phyloP scores from a whole-genome alignment of 2,329 filamentous ascomycete species.

The Colletotrichum chlorophyti region DNA sequence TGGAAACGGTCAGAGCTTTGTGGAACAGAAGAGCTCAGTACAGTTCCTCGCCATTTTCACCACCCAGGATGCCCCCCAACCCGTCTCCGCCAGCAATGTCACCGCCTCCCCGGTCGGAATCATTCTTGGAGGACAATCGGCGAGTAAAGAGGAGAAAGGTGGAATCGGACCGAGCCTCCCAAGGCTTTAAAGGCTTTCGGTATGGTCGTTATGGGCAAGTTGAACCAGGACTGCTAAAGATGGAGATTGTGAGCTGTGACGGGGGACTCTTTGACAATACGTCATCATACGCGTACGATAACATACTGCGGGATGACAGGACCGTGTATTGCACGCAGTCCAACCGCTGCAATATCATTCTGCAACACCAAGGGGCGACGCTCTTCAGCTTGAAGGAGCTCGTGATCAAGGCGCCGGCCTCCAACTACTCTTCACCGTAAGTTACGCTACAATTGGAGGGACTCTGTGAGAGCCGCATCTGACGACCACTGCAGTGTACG shows the following conservation, averaged over 20 bases:
- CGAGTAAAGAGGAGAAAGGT: conserved; percentile 74
- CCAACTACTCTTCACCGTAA: conserved; percentile 85
- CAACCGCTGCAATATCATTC: conserved; percentile 85
- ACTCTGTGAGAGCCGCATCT: conserved; percentile 34
- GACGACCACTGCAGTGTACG: conserved; percentile 66
- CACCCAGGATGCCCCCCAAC: conserved; percentile 36
- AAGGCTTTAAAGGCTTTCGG: conserved; percentile 65
- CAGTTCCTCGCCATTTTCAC: conserved; percentile 28
- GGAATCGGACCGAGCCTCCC: conserved; percentile 64
- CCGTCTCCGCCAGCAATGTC: conserved; percentile 41
- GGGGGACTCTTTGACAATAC: conserved; percentile 75
- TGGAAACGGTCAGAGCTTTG: conserved; percentile 27
- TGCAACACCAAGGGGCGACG: conserved; percentile 80
- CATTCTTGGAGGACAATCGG: conserved; percentile 55
- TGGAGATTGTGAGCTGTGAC: conserved; percentile 92
- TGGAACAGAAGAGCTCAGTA: conserved; percentile 27
- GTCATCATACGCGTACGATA: conserved; percentile 72
- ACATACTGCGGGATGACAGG: conserved; percentile 81
- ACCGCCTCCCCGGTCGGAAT: conserved; percentile 42
- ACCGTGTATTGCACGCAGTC: conserved; percentile 91
- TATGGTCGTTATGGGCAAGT: conserved; percentile 92
- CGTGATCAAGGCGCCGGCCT: conserved; percentile 81
- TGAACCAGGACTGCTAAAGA: conserved; percentile 78
- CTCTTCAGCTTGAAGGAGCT: conserved; percentile 86
- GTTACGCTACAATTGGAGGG: conserved; percentile 41